Evolutionary conservation across 768 basidiomycete genomes (phyloP), one percentile per base, ranked within the genome.

Genomic region (Xerocomellus amylosporus): DNA sequence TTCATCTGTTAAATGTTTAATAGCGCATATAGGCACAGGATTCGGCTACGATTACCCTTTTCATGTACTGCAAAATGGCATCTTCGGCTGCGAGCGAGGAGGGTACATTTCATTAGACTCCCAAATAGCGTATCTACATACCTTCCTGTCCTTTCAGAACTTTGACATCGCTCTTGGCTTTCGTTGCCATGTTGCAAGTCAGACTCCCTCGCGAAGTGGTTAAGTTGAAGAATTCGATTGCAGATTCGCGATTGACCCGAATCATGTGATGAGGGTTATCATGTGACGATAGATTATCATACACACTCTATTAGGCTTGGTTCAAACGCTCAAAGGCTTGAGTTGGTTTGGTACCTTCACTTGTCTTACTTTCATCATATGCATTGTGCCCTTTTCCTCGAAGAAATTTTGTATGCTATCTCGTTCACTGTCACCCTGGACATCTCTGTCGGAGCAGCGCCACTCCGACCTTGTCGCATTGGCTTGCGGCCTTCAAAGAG

Each of bases 101-200:
- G 50, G 10, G 13, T 12, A 26, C 28, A 3, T 12, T 2, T 12
- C 15, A 43, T 19, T 43, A n/a, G 10, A 17, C 8, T 22, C 2
- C 7, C 13, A 3, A 28, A 12, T 9, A 24, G 0, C 8, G 9
- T 5, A 1, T 37, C 7, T 19, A 39, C 56, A 20, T 38, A 82
- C 87, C 87, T 69, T 90, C 88, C 65, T 87, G 82, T 8, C 89
- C 89, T 68, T 90, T 91, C 53, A 91, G 75, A 15, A 82, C 75
- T 58, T 84, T 86, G 24, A 75, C 68, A 36, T 85, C 82, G 33
- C 40, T 65, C 69, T 85, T 86, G 45, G 69, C 34, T 68, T 85
- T 85, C n/a, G 77, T 70, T 17, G 82, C 31, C 72, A 71, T 73
- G 46, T 49, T 37, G 41, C 64, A 61, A 14, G 31, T 15, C 26